Percentiles rank a stretch among this genome's conserved stretches.
Evolutionary conservation across 164 flowering plant species (phyloP).

Genomic region (Tetrastigma voinierianum): DNA sequence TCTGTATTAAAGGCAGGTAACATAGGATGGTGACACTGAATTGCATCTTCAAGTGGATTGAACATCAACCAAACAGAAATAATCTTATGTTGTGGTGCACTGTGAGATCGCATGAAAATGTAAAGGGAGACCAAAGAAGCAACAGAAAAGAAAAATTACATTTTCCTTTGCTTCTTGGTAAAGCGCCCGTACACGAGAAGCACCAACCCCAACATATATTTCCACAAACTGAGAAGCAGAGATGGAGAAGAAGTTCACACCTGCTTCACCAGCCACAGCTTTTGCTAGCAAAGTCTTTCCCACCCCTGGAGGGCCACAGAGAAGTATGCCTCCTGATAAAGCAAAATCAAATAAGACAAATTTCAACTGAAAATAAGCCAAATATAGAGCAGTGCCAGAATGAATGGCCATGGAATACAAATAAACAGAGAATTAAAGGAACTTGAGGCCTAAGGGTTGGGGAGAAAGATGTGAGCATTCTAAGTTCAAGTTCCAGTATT

Average conservation of each 20-base stretch:
- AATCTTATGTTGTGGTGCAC: neutral
- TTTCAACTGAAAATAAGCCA: constrained; percentile 1
- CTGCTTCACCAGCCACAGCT: constrained; percentile 99
- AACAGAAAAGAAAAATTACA: constrained; percentile 35
- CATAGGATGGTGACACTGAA: too few species aligned
- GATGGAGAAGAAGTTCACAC: constrained; percentile 96
- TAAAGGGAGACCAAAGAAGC: neutral
- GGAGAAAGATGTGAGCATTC: too few species aligned
- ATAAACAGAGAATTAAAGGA: neutral
- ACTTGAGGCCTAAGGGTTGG: too few species aligned
- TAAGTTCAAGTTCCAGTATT: too few species aligned
- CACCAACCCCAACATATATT: constrained; percentile 98
- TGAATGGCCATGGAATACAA: neutral
- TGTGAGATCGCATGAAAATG: too few species aligned
- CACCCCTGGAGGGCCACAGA: constrained; percentile 98
- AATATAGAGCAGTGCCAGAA: neutral
- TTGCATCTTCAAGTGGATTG: too few species aligned
- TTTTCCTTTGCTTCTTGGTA: constrained; percentile 94
- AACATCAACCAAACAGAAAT: neutral
- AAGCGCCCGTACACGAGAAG: constrained; percentile 95
- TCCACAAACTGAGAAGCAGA: constrained; percentile 99
- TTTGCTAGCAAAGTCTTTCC: constrained; percentile 98
- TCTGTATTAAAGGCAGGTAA: too few species aligned
- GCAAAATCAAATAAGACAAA: constrained; percentile 2
- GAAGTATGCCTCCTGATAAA: constrained; percentile 89